Percentiles rank a stretch among this genome's conserved stretches.
Conservation (phyloP, 2,329 filamentous ascomycete genomes). For the Ascomycota sp. region DNA sequence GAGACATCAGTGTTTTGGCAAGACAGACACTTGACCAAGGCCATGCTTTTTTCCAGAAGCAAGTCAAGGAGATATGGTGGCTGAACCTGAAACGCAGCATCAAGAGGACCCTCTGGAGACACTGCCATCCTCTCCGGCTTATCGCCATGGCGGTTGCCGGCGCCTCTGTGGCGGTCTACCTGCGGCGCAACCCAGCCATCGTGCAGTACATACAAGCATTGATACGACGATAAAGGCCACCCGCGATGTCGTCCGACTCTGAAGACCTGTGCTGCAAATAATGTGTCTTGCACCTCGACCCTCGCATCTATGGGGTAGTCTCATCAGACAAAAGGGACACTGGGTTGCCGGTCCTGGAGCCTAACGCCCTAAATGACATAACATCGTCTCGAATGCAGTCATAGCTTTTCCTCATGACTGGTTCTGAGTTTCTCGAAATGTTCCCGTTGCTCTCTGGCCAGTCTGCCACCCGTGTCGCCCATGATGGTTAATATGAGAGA, state of each 20-base stretch:
- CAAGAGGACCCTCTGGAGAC: constrained; percentile 28
- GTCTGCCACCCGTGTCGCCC: constrained; percentile 48
- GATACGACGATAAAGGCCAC: neutral
- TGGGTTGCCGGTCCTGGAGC: no score
- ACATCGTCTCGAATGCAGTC: neutral
- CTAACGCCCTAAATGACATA: neutral
- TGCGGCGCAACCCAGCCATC: constrained; percentile 26
- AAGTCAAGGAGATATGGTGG: constrained; percentile 48
- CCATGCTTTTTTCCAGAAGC: constrained; percentile 41
- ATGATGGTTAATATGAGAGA: constrained; percentile 86
- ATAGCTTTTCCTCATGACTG: constrained; percentile 26
- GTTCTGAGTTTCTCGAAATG: constrained; percentile 49
- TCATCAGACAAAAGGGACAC: no score
- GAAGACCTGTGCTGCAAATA: no score
- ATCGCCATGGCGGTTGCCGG: constrained; percentile 43
- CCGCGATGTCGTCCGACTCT: neutral
- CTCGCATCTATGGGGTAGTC: no score
- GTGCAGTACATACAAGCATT: constrained; percentile 7
- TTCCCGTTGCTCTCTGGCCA: constrained; percentile 50
- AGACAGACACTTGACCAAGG: constrained; percentile 43
- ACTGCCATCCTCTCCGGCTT: constrained; percentile 40
- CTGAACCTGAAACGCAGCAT: constrained; percentile 24
- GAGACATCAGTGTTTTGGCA: constrained; percentile 24
- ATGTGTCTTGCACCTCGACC: no score
- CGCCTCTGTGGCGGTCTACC: constrained; percentile 43